Base-by-base conservation (phyloP, 768 basidiomycete genomes). In the Multifurca ochricompacta region DNA sequence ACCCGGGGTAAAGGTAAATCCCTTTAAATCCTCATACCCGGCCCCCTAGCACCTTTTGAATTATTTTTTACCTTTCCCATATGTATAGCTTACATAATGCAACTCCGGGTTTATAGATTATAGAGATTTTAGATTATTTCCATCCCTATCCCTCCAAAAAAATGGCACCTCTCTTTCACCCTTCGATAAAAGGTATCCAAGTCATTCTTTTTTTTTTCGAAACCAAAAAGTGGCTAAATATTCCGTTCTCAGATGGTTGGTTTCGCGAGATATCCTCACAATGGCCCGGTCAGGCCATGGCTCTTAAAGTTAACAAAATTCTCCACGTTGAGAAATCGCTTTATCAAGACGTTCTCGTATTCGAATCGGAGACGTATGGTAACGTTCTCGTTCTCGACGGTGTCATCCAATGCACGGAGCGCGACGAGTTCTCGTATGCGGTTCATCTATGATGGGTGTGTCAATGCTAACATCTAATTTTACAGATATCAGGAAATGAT, bases 271-370 rank as follows among this genome's bases (percentile, higher is more conserved):
- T 92, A 63, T 91, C 88, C 25, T 80, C 88, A 16, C 93, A 97
- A 74, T 97, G 93, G 93, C 92, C 89, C 6, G 94, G 93, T 44
- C 92, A 96, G 73, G 95, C 95, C 47, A 91, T 96, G 91, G 91
- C 90, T 48, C 77, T 99, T 65, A 90, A 91, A 71, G 94, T 98
- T 75, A 87, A 87, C 72, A 87, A 88, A 75, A 88, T 98, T 62
- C 77, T 99, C 52, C 95, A 99, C 70, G 77, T 85, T 61, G 96
- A 98, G 72, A 86, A 87, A 71, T 94, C 91, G 2, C 73, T 85
- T 47, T 98, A 84, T 74, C 95, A 99, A 73, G 95, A 98, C 66
- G 93, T 99, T 49, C 85, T 99, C 51, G 93, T 99, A 51, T 97
- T 98, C 65, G 85, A 93, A 69, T 93, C 91, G 0, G 91, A 90